Conservation (phyloP, 1,139 yeast genomes). For the Geotrichum cucujoidarum region DNA sequence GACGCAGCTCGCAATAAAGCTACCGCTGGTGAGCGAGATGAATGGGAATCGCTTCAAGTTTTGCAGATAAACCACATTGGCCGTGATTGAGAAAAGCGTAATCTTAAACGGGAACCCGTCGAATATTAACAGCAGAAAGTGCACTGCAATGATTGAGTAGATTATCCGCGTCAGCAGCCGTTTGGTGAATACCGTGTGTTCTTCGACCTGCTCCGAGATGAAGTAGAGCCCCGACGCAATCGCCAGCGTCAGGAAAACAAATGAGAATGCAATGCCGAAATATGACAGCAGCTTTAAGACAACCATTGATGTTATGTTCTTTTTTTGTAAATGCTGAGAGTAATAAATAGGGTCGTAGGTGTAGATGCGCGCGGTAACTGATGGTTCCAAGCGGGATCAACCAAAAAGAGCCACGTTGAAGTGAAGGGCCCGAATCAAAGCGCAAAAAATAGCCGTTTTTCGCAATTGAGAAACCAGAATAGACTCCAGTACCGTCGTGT, state of each 20-base stretch:
- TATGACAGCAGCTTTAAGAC: constrained; percentile 47
- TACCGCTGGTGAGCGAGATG: constrained; percentile 64
- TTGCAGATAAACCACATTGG: constrained; percentile 69
- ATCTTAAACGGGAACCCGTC: constrained; percentile 76
- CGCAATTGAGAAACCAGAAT: too few relatives aligned
- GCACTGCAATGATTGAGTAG: constrained; percentile 50
- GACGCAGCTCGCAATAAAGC: constrained; percentile 64
- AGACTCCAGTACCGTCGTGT: too few relatives aligned
- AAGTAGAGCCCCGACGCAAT: constrained; percentile 85
- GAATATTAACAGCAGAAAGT: constrained; percentile 54
- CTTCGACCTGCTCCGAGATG: constrained; percentile 88
- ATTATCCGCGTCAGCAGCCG: constrained; percentile 60
- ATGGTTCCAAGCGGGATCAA: too few relatives aligned
- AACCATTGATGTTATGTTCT: constrained; percentile 11
- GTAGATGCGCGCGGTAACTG: too few relatives aligned
- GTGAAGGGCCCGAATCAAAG: too few relatives aligned
- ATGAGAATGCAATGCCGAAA: constrained; percentile 69
- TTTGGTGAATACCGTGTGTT: constrained; percentile 81
- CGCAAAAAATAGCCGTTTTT: too few relatives aligned
- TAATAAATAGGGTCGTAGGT: too few relatives aligned
- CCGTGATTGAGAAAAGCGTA: constrained; percentile 58
- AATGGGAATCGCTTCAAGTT: constrained; percentile 80
- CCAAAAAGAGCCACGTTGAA: too few relatives aligned
- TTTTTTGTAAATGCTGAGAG: neutral
- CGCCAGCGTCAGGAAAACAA: constrained; percentile 62